phyloP scores from a whole-genome alignment of 257 asterid genomes.

The Solanum dulcamara region DNA sequence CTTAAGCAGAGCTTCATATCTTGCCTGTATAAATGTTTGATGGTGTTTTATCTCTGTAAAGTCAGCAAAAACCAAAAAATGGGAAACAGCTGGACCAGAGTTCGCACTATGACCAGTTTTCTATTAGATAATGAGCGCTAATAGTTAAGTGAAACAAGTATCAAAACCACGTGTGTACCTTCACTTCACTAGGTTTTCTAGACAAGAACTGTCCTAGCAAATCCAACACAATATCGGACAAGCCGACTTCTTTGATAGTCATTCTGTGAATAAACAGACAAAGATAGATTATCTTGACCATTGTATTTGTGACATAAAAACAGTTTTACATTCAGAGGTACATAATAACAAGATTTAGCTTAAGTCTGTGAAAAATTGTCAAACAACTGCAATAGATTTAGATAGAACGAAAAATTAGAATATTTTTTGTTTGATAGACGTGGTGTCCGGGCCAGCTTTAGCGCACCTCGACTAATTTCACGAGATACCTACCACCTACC shows the following conservation, averaged over 20 bases:
- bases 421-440: too few relatives aligned
- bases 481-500: too few relatives aligned
- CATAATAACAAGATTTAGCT: neutral
- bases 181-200: slow-evolving; percentile 64
- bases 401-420: too few relatives aligned
- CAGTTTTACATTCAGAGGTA: neutral
- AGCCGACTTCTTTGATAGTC: slow-evolving; percentile 46
- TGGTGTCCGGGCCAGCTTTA: too few relatives aligned
- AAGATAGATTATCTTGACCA: slow-evolving; percentile 29
- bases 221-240: slow-evolving; percentile 50
- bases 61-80: slow-evolving; percentile 5
- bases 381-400: neutral
- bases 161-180: slow-evolving; percentile 42
- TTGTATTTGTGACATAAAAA: neutral
- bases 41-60: slow-evolving; percentile 28
- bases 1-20: slow-evolving; percentile 64
- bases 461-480: too few relatives aligned
- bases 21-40: slow-evolving; percentile 82
- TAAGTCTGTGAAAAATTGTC: neutral
- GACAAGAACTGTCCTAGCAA: slow-evolving; percentile 61
- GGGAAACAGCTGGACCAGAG: slow-evolving; percentile 52
- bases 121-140: slow-evolving; percentile 14
- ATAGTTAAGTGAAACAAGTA: slow-evolving; percentile 5
- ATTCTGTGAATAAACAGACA: slow-evolving; percentile 26
- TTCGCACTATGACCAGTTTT: slow-evolving; percentile 59